Evolutionary conservation across 164 flowering plant species (phyloP), one percentile per base, ranked within the genome.

Genomic region (Chimonanthus praecox): DNA sequence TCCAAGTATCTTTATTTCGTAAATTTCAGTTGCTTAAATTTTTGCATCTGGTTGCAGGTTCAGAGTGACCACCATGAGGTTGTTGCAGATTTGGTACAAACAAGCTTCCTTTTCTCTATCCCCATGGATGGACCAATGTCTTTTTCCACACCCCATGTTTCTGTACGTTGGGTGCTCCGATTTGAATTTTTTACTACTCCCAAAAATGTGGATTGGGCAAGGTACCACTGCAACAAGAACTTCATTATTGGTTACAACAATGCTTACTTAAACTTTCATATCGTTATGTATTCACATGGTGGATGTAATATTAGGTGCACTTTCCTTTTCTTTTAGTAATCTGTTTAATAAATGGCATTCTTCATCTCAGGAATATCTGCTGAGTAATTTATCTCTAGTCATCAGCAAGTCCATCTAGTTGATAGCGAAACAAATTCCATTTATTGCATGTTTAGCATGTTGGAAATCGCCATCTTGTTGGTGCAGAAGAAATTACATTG

Each of bases 101-200:
- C 97, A 68, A 90, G 98, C 86, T 94, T 96, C 83, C 90, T 96
- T 47, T 94, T 94, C 74, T 92, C 98, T 60, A 84, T 96, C 81
- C 99, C 98, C 33, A 87, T 86, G 86, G 99, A 96, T 83, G 99
- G 99, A 63, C 98, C 99, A 4, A 92, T 94, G 98, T 88, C 94
- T 10, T 94, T 96, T 81, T 85, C 97, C 64, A 96, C 99, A 49
- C 90, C 88, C 13, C 90, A 80, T 77, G 89, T 90, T 80, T 88
- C 98, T 16, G 92, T 96, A 72, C 89, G 90, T 71, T 96, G 99
- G 99, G 85, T 86, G 72, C 92, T 96, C 58, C 88, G 98, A 9
- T 96, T 96, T 83, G 99, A 94, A 75, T 96, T 96, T 78, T 82
- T 90, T 75, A 94, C 94, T 74, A 93, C 97, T 68, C 97, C 97